Conservation (phyloP, 164 flowering plant species). For the Piper betle region DNA sequence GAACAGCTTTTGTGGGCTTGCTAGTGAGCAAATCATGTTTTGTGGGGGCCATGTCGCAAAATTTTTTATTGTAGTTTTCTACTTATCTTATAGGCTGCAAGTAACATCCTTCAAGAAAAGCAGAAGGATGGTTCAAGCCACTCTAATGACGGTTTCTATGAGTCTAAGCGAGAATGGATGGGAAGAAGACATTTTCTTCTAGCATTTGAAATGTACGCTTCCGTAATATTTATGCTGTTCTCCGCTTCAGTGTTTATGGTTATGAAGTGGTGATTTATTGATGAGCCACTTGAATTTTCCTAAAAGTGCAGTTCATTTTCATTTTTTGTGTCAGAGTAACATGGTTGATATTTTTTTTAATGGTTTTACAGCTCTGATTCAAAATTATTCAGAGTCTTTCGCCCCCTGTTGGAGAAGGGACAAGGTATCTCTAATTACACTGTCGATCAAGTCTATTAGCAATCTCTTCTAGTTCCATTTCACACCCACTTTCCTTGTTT, state of each 20-base stretch:
- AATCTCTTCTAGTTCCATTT: not conserved
- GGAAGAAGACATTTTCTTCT: slow-evolving; percentile 78
- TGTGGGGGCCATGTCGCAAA: too few species aligned
- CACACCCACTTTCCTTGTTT: not conserved
- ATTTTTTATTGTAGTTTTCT: not conserved
- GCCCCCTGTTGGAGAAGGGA: slow-evolving; percentile 92
- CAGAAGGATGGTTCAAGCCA: slow-evolving; percentile 52
- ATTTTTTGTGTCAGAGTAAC: not conserved
- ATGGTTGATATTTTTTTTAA: too few species aligned
- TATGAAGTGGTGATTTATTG: not conserved
- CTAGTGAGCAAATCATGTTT: not conserved
- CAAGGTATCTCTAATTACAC: slow-evolving; percentile 38
- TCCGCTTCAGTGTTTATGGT: not conserved
- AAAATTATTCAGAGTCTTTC: slow-evolving; percentile 65
- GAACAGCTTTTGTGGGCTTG: not conserved
- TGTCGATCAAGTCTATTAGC: not conserved
- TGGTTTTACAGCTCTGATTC: slow-evolving; percentile 41
- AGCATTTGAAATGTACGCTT: slow-evolving; percentile 66
- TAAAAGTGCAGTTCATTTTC: not conserved
- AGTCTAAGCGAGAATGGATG: slow-evolving; percentile 93
- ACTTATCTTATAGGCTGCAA: slow-evolving; percentile 39
- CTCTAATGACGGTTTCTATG: slow-evolving; percentile 71
- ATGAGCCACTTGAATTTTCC: not conserved
- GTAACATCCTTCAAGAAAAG: slow-evolving; percentile 56
- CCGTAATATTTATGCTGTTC: not conserved